Evolutionary conservation across 768 basidiomycete species (phyloP).

Genomic region (Boletus tylopilopsis): DNA sequence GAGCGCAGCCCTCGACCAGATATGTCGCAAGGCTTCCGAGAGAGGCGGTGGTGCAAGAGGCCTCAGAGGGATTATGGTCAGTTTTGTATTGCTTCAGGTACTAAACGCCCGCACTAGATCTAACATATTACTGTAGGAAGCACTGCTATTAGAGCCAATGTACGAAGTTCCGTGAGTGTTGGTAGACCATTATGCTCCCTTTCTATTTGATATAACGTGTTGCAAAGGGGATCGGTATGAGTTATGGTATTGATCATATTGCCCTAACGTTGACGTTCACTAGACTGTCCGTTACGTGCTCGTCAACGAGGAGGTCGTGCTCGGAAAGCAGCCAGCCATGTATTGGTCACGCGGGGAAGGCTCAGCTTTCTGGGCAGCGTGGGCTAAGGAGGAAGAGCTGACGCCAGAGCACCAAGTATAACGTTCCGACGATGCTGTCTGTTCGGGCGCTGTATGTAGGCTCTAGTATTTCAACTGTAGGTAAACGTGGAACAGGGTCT

Average conservation of each 20-base stretch:
- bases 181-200: conserved; percentile 1
- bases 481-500: conserved; percentile 29
- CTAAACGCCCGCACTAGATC: background rate
- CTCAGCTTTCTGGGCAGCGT: conserved; percentile 70
- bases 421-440: background rate
- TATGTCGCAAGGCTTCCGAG: conserved; percentile 73
- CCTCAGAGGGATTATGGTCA: conserved; percentile 82
- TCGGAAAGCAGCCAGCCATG: conserved; percentile 55
- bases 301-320: conserved; percentile 68
- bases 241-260: background rate
- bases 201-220: conserved; percentile 1
- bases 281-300: conserved; percentile 82
- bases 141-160: conserved; percentile 83
- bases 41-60: conserved; percentile 91
- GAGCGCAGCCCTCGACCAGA: conserved; percentile 69
- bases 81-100: conserved; percentile 11
- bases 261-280: conserved; percentile 6
- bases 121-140: conserved; percentile 48
- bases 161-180: conserved; percentile 81
- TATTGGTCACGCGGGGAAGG: conserved; percentile 75
- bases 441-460: background rate
- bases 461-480: conserved; percentile 28
- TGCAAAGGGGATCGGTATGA: conserved; percentile 61
- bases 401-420: conserved; percentile 13
- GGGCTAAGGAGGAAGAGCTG: conserved; percentile 62